phyloP scores from a whole-genome alignment of 1,284 basidiomycete species.

The Melampsora americana region DNA sequence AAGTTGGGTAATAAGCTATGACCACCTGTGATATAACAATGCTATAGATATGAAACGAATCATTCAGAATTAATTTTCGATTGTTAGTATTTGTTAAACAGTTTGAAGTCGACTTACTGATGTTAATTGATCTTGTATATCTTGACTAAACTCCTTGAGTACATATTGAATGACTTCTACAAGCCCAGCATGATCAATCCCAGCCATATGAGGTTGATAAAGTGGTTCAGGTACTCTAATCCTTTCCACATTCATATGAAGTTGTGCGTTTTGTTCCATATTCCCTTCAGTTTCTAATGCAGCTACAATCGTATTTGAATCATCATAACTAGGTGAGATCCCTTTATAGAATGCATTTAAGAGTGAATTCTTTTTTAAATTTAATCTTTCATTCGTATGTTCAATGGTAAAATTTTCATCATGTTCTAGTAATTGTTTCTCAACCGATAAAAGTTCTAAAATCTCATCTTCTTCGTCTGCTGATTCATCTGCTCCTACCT shows the following conservation, averaged over 20 bases:
- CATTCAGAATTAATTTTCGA: background rate
- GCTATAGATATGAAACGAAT: constrained; percentile 58
- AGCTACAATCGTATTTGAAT: constrained; percentile 59
- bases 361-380: constrained; percentile 73
- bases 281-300: constrained; percentile 52
- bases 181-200: constrained; percentile 88
- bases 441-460: constrained; percentile 68
- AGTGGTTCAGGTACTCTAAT: constrained; percentile 89
- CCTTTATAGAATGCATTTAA: constrained; percentile 73
- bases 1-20: constrained; percentile 74
- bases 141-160: constrained; percentile 71
- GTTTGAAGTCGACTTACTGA: constrained; percentile 53
- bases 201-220: constrained; percentile 89
- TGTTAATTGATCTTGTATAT: constrained; percentile 65
- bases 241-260: constrained; percentile 90
- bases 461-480: constrained; percentile 95
- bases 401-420: constrained; percentile 78
- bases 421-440: constrained; percentile 73
- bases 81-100: background rate
- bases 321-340: constrained; percentile 62
- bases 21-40: constrained; percentile 85
- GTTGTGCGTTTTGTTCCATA: constrained; percentile 65
- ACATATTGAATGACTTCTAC: constrained; percentile 85
- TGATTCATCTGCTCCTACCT: constrained; percentile 74
- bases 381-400: constrained; percentile 75